Base-by-base conservation (phyloP, 169 alveolate genomes). In the Eimeria acervulina region DNA sequence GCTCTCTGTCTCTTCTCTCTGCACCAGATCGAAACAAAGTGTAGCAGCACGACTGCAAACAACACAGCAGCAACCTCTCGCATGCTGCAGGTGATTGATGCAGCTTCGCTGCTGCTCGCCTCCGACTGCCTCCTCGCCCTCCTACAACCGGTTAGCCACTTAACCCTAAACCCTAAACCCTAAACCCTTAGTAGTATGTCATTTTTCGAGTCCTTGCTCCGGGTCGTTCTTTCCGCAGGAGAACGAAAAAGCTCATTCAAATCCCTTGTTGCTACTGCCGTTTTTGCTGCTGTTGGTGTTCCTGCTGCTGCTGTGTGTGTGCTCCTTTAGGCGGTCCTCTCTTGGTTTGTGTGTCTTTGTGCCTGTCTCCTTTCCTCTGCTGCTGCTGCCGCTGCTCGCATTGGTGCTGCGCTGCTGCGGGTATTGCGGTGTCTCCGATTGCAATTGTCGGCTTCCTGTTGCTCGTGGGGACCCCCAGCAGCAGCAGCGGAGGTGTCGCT, bases 331-430 rank as follows among this genome's bases (percentile, higher is more conserved):
- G 76, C 26, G 76, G 33, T 84, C 0, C 59, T 84, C n/a, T 84
- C 78, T 1, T 84, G 92, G 92, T 84, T 84, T 40, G 92, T 84
- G 7, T 84, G 61, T 17, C 66, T 47, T 26, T 40, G 70, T 38
- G 74, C 78, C 78, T 55, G 36, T 31, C 47, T 52, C 42, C 92
- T 84, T 47, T 84, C 40, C 36, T n/a, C 59, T 51, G 47, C 3
- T 36, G 80, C 92, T 31, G 55, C 92, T 33, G 78, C 72, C 21
- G 92, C 92, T 52, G 36, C 92, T 51, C 33, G 26, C 7, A 33
- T 84, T 84, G 92, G 55, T 55, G 92, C 92, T 84, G 92, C 92
- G 31, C 92, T 84, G 51, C 92, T 84, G 74, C 92, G 92, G 19
- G 92, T 84, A 78, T 55, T 84, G 76, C 92, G 92, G 76, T 47